Conservation (phyloP, 2,329 filamentous ascomycete genomes). For the Colletotrichum tanaceti region DNA sequence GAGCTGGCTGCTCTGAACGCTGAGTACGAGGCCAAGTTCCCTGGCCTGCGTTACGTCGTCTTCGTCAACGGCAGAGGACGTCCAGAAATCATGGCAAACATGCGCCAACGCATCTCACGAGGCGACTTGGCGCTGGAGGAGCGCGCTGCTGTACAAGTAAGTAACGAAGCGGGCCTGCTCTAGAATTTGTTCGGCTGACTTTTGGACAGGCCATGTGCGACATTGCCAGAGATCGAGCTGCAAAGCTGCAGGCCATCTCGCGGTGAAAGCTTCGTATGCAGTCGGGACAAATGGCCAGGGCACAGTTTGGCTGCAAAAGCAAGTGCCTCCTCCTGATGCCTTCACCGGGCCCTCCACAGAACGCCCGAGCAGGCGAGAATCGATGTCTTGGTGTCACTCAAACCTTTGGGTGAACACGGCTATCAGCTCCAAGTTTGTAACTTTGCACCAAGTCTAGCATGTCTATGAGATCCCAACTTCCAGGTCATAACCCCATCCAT, state of each 20-base stretch:
- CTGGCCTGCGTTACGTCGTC: constrained; percentile 87
- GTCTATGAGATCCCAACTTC: constrained; percentile 24
- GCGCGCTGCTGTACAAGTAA: constrained; percentile 80
- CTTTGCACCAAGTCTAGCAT: constrained; percentile 25
- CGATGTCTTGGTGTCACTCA: not conserved
- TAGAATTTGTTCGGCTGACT: not conserved
- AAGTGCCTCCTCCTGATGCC: not conserved
- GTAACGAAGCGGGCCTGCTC: constrained; percentile 57
- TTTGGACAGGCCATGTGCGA: constrained; percentile 82
- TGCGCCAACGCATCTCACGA: constrained; percentile 77
- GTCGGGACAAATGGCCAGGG: too few relatives aligned
- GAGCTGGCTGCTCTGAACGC: constrained; percentile 76
- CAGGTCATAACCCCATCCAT: not conserved
- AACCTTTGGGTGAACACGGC: too few relatives aligned
- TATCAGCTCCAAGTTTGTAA: constrained; percentile 12
- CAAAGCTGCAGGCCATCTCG: constrained; percentile 62
- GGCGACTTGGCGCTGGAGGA: constrained; percentile 76
- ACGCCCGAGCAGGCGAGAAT: not conserved
- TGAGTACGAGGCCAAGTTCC: constrained; percentile 84
- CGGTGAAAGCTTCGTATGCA: not conserved
- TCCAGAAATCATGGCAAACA: constrained; percentile 82
- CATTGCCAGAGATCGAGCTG: constrained; percentile 83
- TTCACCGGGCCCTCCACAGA: not conserved
- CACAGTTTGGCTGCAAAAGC: not conserved
- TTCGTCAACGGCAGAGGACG: constrained; percentile 88